A percentile compares a stretch with the other conserved stretches of the same genome.
Conservation (phyloP, 2,329 filamentous ascomycete genomes). For the Fusarium sp. region DNA sequence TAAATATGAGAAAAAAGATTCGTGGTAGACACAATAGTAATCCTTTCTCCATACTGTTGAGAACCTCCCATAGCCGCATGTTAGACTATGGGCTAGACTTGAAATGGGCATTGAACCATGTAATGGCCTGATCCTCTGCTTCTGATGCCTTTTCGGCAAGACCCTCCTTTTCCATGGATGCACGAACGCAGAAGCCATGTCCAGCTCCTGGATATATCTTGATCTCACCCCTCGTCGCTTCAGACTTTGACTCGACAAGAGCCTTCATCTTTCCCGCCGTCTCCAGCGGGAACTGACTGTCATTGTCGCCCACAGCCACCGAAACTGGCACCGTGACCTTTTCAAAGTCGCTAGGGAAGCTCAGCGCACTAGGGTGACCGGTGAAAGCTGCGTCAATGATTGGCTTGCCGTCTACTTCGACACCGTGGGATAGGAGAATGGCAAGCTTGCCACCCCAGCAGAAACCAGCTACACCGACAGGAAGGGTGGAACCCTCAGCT, state of each 20-base stretch:
- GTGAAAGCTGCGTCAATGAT: constrained; percentile 2
- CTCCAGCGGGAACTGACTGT: neutral
- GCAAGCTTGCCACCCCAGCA: constrained; percentile 73
- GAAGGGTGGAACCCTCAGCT: constrained; percentile 45
- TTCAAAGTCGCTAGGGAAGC: neutral
- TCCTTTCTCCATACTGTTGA: too few species aligned
- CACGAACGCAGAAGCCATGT: neutral
- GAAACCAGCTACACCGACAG: constrained; percentile 68
- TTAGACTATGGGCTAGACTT: neutral
- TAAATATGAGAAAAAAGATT: too few species aligned
- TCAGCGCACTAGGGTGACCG: neutral
- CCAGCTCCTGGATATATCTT: neutral
- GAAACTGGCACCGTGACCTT: neutral
- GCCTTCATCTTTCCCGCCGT: neutral
- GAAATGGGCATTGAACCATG: neutral
- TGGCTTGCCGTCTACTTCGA: neutral
- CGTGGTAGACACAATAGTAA: too few species aligned
- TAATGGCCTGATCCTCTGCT: neutral
- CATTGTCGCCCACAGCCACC: neutral
- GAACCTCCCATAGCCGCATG: neutral
- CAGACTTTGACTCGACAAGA: neutral
- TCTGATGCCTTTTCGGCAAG: neutral
- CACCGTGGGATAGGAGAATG: constrained; percentile 59
- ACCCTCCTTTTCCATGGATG: neutral
- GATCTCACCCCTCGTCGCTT: neutral